These are phyloP conservation scores for Coprinopsis marcescibilis DNA, from an alignment of 768 basidiomycete species.

Conservation along the genomic window DNA sequence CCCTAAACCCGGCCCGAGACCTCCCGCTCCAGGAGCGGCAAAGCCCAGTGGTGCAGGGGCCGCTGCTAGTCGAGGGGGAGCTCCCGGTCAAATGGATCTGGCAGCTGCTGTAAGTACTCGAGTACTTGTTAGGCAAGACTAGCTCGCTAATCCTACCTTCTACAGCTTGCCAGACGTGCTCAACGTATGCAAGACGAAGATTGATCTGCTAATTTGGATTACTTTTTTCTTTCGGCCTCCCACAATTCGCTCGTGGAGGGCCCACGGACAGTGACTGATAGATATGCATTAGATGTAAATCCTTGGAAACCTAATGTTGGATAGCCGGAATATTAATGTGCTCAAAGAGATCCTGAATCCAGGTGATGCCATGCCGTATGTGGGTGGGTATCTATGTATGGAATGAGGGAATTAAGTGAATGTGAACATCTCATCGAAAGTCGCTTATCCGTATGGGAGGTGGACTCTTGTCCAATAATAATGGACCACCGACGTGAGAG, in stretches of 20 bases:
- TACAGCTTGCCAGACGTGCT: conserved; percentile 73
- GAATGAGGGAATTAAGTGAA: neutral
- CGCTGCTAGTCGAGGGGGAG: conserved; percentile 34
- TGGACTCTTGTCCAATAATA: neutral
- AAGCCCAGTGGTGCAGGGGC: conserved; percentile 22
- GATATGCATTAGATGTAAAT: neutral
- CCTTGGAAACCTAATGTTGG: neutral
- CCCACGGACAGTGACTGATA: neutral
- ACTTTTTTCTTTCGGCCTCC: no score
- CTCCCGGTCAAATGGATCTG: conserved; percentile 65
- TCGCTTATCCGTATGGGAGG: conserved; percentile 10
- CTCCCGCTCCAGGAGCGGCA: conserved; percentile 17
- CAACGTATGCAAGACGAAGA: conserved; percentile 54
- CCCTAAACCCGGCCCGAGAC: conserved; percentile 50
- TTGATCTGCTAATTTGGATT: no score
- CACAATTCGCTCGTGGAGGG: no score
- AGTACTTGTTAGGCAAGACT: conserved; percentile 3
- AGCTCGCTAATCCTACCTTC: neutral
- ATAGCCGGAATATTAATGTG: neutral
- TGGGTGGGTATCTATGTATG: neutral
- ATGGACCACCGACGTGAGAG: neutral
- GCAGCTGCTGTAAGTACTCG: conserved; percentile 70
- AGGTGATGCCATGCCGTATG: neutral
- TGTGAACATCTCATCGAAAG: neutral
- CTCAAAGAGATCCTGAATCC: neutral